Conservation (phyloP, 192 early-diverging fungal genomes). For the Phlyctochytrium bullatum region DNA sequence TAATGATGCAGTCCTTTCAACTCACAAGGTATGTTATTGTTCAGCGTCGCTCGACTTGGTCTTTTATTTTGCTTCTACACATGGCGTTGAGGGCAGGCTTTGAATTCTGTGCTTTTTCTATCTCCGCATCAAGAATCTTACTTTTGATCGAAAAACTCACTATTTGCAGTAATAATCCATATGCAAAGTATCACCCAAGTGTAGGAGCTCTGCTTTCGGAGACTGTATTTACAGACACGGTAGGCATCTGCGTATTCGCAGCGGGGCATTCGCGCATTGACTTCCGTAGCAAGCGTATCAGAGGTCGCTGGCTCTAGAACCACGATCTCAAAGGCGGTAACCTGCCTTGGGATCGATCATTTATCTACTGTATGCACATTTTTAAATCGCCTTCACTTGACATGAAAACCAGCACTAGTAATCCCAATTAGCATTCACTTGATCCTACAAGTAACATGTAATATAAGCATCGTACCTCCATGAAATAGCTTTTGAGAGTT, state of each 20-base stretch:
- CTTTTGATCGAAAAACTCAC: neutral
- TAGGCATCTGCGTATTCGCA: too few relatives aligned
- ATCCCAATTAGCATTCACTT: neutral
- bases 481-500: constrained; percentile 72
- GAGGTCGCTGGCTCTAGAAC: neutral
- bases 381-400: too few relatives aligned
- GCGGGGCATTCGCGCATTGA: too few relatives aligned
- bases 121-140: neutral
- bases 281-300: neutral
- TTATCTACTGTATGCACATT: too few relatives aligned
- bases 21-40: constrained; percentile 23
- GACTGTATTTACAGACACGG: neutral
- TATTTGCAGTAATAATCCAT: neutral
- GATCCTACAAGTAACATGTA: constrained; percentile 2
- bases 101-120: too few relatives aligned
- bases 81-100: too few relatives aligned
- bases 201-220: neutral
- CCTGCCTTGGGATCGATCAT: too few relatives aligned
- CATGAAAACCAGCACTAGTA: constrained; percentile 25
- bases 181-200: neutral
- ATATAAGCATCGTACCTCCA: constrained; percentile 43
- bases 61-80: too few relatives aligned
- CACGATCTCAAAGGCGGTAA: neutral
- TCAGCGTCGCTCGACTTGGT: too few relatives aligned
- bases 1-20: constrained; percentile 61